Conservation (phyloP, 1,139 yeast genomes). For the Saccharomyces hybrid region DNA sequence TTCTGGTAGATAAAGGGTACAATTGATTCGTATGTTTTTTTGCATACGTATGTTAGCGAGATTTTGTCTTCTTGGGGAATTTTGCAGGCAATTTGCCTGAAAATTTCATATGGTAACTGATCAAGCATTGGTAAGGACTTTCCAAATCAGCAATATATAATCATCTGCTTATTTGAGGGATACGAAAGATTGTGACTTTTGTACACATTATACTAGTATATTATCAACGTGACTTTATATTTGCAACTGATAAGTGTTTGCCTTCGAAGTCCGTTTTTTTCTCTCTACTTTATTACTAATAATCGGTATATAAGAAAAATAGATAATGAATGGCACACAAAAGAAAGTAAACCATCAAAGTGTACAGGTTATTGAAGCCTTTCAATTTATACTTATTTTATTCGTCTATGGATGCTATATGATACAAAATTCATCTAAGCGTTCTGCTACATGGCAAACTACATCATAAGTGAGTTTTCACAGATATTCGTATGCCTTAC, state of each 20-base stretch:
- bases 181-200: neutral
- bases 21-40: conserved; percentile 10
- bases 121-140: conserved; percentile 18
- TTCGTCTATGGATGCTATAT: neutral
- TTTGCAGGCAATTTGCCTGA: conserved; percentile 11
- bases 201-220: neutral
- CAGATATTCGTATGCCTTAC: conserved; percentile 7
- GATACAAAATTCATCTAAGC: neutral
- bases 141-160: neutral
- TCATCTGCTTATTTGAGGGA: neutral
- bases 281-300: neutral
- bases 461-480: too few relatives aligned
- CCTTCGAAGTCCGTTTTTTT: neutral
- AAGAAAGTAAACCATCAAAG: too few relatives aligned
- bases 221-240: neutral
- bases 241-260: neutral
- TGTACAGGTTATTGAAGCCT: too few relatives aligned
- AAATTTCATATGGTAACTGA: conserved; percentile 22
- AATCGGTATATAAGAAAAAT: too few relatives aligned
- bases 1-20: conserved; percentile 21
- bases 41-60: conserved; percentile 22
- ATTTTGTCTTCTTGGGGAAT: conserved; percentile 26
- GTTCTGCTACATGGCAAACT: too few relatives aligned
- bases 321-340: too few relatives aligned
- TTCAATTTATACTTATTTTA: too few relatives aligned